A percentile compares a stretch with the other conserved stretches of the same genome.
phyloP scores from a whole-genome alignment of 495 filamentous ascomycete species.

The Neurospora africana region DNA sequence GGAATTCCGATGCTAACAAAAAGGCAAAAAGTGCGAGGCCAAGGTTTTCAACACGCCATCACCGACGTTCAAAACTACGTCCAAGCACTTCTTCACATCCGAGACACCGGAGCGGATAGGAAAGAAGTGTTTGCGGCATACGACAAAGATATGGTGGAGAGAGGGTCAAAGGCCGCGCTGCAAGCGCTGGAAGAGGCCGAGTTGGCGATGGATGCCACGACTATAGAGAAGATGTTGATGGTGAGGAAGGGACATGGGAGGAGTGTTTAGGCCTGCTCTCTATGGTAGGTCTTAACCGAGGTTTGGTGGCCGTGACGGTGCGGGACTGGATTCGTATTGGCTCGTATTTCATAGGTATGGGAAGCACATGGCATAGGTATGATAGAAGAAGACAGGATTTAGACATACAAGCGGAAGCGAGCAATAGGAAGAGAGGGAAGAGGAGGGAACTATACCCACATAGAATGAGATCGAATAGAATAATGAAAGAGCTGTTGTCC shows the following conservation, averaged over 20 bases:
- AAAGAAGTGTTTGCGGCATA: constrained; percentile 24
- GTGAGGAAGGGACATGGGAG: constrained; percentile 11
- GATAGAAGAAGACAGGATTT: not conserved
- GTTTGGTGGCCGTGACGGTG: not conserved
- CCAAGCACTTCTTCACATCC: constrained; percentile 20
- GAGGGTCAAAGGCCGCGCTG: constrained; percentile 36
- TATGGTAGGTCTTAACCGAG: no score
- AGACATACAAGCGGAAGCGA: not conserved
- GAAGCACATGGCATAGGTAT: not conserved
- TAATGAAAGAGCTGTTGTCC: not conserved
- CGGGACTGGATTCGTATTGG: not conserved
- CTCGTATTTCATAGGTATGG: not conserved
- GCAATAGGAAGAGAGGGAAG: not conserved
- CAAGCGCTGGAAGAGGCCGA: constrained; percentile 12
- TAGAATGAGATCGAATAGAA: not conserved
- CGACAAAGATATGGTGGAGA: constrained; percentile 38
- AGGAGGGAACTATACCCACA: not conserved
- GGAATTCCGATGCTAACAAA: no score
- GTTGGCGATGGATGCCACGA: constrained; percentile 10
- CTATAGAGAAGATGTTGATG: constrained; percentile 15
- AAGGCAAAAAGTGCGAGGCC: constrained; percentile 43
- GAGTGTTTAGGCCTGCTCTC: not conserved
- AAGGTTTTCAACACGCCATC: constrained; percentile 42
- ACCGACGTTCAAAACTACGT: constrained; percentile 33
- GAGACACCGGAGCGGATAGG: constrained; percentile 11